Base-by-base conservation (phyloP, 2,329 filamentous ascomycete genomes). In the Fonsecaea nubica region DNA sequence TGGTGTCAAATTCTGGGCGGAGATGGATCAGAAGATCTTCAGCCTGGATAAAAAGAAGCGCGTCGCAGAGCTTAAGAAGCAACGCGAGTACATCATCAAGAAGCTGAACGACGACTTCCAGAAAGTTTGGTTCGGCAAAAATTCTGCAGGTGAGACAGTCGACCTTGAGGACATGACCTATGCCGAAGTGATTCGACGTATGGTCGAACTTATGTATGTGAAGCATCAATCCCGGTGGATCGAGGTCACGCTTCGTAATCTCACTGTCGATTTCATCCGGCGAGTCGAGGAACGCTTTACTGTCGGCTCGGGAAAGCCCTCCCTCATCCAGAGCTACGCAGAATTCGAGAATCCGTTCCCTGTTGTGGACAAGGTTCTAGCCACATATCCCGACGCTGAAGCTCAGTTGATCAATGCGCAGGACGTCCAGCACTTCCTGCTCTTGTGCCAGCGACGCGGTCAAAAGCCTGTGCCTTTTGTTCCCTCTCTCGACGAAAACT, bases 21-120 rank as follows among this genome's bases (percentile, higher is more conserved):
- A 99, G 82, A 97, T 99, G 93, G 95, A 99, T 76, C 88, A 96
- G 79, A 97, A 96, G 82, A 98, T 99, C 75, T 99, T 99, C 84
- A 91, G 89, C 76, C 83, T 99, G 57, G 93, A 97, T 80, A 97
- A 96, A 83, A 92, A 94, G 76, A 97, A 97, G 85, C 90, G 93
- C 50, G 84, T 97, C 25, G 86, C 90, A 1, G 93, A 95, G 80
- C 85, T 97, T 50, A 92, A 92, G 83, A 96, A 95, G 82, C 90
- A 91, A 76, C 90, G 92, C 60, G 89, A 92, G 57, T 90, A 96
- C 81, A 96, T 97, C 78, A 97, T 97, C 81, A 90, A 93, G 84
- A 95, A 94, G 79, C 87, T 97, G 73, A 97, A 97, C 75, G 92
- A 93, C 71, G 93, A 97, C 78, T 97, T 93, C 84, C 93, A 97